Conservation (phyloP, 805 yeast genomes). For the Kuraishia borneana region DNA sequence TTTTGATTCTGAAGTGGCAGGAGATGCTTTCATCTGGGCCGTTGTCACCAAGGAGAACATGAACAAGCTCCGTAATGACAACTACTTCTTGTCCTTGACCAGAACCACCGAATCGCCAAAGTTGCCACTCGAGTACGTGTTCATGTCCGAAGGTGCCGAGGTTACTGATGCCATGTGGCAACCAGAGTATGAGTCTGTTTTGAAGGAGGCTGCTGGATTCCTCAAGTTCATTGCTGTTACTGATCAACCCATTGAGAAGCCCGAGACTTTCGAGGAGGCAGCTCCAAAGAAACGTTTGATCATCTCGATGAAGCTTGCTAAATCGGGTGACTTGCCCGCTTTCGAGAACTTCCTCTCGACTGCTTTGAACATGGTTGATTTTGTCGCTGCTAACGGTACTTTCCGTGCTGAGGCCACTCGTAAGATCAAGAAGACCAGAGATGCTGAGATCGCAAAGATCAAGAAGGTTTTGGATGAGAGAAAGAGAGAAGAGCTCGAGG, state of each 20-base stretch:
- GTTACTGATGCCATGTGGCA: constrained; percentile 56
- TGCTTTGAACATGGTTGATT: constrained; percentile 49
- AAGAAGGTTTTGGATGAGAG: constrained; percentile 54
- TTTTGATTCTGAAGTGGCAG: constrained; percentile 30
- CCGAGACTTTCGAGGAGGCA: constrained; percentile 46
- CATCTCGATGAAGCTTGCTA: constrained; percentile 42
- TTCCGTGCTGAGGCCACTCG: constrained; percentile 68
- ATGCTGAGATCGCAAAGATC: constrained; percentile 57
- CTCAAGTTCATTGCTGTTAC: constrained; percentile 69
- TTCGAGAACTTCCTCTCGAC: constrained; percentile 40
- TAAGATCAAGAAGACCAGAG: constrained; percentile 72
- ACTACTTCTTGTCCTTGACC: constrained; percentile 78
- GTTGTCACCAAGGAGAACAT: constrained; percentile 77
- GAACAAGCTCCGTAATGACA: constrained; percentile 63
- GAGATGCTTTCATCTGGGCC: constrained; percentile 68
- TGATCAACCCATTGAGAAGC: constrained; percentile 72
- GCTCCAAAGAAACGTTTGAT: constrained; percentile 41
- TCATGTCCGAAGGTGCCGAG: constrained; percentile 84
- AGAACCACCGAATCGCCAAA: constrained; percentile 63
- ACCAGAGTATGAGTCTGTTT: constrained; percentile 32
- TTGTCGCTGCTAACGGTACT: constrained; percentile 35
- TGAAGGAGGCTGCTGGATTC: constrained; percentile 24
- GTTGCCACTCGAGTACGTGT: constrained; percentile 67
- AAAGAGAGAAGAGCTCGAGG: constrained; percentile 58
- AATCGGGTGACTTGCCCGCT: constrained; percentile 37